Percentiles rank a stretch among this genome's conserved stretches.
Evolutionary conservation across 768 basidiomycete species (phyloP).

Genomic region (Pleurotus sapidus): DNA sequence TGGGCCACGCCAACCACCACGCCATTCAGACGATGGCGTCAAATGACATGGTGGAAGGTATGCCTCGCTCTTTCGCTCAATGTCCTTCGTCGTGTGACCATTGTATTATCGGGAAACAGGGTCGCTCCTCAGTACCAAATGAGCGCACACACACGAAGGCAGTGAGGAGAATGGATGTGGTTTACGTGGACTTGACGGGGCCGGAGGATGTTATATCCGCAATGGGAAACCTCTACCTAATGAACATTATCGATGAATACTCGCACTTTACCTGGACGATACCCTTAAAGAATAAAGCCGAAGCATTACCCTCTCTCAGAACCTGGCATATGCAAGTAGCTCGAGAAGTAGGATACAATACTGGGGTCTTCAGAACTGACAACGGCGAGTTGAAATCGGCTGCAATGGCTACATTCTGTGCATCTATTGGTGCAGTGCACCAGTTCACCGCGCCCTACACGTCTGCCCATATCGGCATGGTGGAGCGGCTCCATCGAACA

Average conservation of each 20-base stretch:
- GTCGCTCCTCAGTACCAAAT: conserved; percentile 10
- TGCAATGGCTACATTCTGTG: conserved; percentile 12
- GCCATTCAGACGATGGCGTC: too few species aligned
- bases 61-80: conserved; percentile 12
- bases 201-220: conserved; percentile 9
- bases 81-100: conserved; percentile 10
- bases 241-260: conserved; percentile 14
- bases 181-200: conserved; percentile 12
- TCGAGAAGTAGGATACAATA: conserved; percentile 18
- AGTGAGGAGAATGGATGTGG: conserved; percentile 7
- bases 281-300: conserved; percentile 24
- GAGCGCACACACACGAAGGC: neutral
- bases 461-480: conserved; percentile 32
- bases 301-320: conserved; percentile 19
- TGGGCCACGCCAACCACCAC: too few species aligned
- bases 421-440: conserved; percentile 10
- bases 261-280: conserved; percentile 26
- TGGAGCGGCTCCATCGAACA: conserved; percentile 32
- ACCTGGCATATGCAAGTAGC: too few species aligned
- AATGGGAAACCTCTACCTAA: conserved; percentile 20
- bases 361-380: conserved; percentile 13
- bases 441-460: conserved; percentile 28
- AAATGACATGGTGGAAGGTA: conserved; percentile 10
- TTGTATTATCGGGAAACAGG: conserved; percentile 16
- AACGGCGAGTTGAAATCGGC: conserved; percentile 19